Base-by-base conservation (phyloP, 2,329 filamentous ascomycete genomes). In the Cercospora citrullina region DNA sequence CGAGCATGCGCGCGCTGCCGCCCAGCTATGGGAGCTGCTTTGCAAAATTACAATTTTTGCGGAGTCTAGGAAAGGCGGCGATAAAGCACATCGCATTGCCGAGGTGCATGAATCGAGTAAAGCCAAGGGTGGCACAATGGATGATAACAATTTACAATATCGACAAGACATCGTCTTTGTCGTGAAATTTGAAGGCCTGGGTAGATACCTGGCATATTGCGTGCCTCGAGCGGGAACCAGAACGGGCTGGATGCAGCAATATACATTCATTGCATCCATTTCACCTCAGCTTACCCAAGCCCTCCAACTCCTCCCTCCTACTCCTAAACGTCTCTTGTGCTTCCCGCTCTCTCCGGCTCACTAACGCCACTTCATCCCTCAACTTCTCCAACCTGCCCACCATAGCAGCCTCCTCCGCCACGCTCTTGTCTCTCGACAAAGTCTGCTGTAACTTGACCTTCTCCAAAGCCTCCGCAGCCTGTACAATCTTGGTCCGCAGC, bases 301-400 rank as follows among this genome's bases (percentile, higher is more conserved):
- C 68, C 31, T 74, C 71, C 63, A 97, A 79, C 83, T 98, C 95
- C 58, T 93, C 92, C 80, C 87, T 92, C 68, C 89, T 87, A 71
- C 82, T 83, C 73, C 91, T 87, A 78, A 95, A 99, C 75, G 90
- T 79, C 71, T 97, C 93, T 81, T 99, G 95, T 6, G 93, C 93
- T 81, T 97, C 93, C 67, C 94, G 86, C 82, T 98, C 94, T 70
- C 94, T 85, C 74, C 88, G 88, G 73, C 89, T 91, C 9, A 98
- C 87, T 74, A 91, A 92, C 6, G 84, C 86, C 23, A 97, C 93
- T 78, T 97, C 93, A n/a, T 91, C 90, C 61, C 93, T 87, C 66
- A 97, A 81, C 10, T 85, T 85, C 72, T 91, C 91, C 63, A 98
- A 81, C 31, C 95, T 86, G 65, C 88, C 86, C 57, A 84, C 83